A percentile compares a stretch with the other conserved stretches of the same genome.
phyloP scores from a whole-genome alignment of 2,329 filamentous ascomycete genomes.

The Alternaria sp. region DNA sequence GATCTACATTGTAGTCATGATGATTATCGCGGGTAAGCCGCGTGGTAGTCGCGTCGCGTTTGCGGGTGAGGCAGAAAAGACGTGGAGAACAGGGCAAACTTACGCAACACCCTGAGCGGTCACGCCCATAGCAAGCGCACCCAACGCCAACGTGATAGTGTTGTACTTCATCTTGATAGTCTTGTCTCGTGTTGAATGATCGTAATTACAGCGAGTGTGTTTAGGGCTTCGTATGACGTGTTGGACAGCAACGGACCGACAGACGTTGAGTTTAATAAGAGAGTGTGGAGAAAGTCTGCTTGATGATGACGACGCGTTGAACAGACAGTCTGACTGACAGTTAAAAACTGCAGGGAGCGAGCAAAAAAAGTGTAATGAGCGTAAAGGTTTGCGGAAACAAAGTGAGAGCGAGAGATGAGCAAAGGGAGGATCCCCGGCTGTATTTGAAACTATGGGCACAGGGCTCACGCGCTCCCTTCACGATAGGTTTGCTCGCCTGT shows the following conservation, averaged over 20 bases:
- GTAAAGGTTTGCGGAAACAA: conserved; percentile 24
- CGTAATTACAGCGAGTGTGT: conserved; percentile 1
- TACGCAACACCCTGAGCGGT: conserved; percentile 37
- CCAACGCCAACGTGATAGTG: conserved; percentile 32
- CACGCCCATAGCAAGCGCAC: conserved; percentile 37
- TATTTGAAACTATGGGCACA: conserved; percentile 30
- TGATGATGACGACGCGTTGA: neutral
- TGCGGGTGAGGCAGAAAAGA: neutral
- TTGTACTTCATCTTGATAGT: conserved; percentile 37
- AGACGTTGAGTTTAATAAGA: conserved; percentile 15
- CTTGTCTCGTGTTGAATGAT: conserved; percentile 6
- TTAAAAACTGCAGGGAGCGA: conserved; percentile 6
- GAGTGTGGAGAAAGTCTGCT: conserved; percentile 29
- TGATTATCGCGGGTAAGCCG: neutral
- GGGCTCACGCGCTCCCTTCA: conserved; percentile 3
- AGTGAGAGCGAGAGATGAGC: conserved; percentile 18
- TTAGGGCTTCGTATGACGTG: neutral
- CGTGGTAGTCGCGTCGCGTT: neutral
- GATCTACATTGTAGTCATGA: neutral
- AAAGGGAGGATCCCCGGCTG: conserved; percentile 24
- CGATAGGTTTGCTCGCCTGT: conserved; percentile 16
- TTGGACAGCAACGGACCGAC: neutral
- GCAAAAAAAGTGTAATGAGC: conserved; percentile 23
- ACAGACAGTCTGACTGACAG: neutral
- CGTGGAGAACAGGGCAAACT: conserved; percentile 7